Evolutionary conservation across 148 eudicot species (phyloP), one percentile per base, ranked within the genome.

Genomic region (Fagopyrum tataricum): DNA sequence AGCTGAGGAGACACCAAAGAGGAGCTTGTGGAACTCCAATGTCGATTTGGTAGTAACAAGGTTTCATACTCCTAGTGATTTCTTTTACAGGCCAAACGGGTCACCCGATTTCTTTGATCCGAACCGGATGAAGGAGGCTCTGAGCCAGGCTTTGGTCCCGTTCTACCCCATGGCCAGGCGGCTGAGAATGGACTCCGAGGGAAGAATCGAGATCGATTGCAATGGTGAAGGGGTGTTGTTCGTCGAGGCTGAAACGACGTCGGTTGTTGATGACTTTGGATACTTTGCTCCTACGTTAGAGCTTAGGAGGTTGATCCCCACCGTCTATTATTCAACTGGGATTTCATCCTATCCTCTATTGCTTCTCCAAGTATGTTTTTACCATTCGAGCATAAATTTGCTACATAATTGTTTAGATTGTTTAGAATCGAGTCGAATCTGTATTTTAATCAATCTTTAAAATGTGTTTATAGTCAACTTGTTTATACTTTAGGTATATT

Each of bases 291-390:
- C 85, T 1, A 79, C 79, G 7, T 17, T 72, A 49, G 77, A 77
- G 78, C 75, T 83, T 20, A 72, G 71, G 23, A 70, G 52, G 40
- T 76, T 85, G 52, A 76, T 79, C 15, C 88, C 88, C 6, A 20
- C 52, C 0, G 83, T 80, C 14, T 86, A 81, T 55, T 83, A 83
- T 52, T 44, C 76, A 1, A 39, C 39, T 0, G 82, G 78, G 13
- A 79, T 83, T 6, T 44, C 68, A 58, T 77, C 79, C 4, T 78
- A 74, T 21, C 84, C 88, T 4, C 71, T 85, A 5, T 21, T 81
- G 13, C 62, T 85, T 71, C 71, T 83, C 44, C 88, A 83, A 84
- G 76, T 85, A 42, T n/a, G n/a, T n/a, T n/a, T n/a, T n/a, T n/a
- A n/a, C n/a, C n/a, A n/a, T n/a, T n/a, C n/a, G n/a, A n/a, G n/a